Conservation (phyloP, 345 rosid genomes). For the Mangifera indica region DNA sequence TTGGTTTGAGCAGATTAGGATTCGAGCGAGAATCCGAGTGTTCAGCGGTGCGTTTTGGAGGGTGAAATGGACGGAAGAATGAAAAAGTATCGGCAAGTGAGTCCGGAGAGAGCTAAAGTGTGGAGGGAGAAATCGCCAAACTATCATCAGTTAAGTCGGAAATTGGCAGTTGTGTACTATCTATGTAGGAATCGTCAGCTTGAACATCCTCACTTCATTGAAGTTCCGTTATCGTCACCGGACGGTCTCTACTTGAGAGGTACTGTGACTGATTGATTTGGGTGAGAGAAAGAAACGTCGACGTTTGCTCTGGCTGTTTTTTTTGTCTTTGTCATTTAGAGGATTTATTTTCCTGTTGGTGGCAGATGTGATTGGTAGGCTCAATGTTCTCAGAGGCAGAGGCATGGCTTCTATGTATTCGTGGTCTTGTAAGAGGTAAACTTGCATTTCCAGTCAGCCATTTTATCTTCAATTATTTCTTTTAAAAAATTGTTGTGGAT, state of each 20-base stretch:
- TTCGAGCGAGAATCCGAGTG: background rate
- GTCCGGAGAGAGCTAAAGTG: constrained; percentile 94
- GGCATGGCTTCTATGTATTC: constrained; percentile 92
- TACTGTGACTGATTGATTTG: constrained; percentile 17
- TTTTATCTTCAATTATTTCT: background rate
- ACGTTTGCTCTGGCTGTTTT: background rate
- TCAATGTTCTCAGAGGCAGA: constrained; percentile 88
- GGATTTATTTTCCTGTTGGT: background rate
- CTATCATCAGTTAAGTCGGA: constrained; percentile 70
- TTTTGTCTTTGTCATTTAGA: background rate
- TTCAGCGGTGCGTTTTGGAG: constrained; percentile 13
- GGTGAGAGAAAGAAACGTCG: background rate
- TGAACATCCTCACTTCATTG: constrained; percentile 99
- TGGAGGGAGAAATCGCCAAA: constrained; percentile 95
- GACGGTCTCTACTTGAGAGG: constrained; percentile 83
- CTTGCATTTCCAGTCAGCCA: background rate
- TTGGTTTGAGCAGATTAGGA: constrained; percentile 18
- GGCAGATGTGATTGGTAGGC: constrained; percentile 81
- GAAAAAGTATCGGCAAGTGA: constrained; percentile 74
- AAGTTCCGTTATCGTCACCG: constrained; percentile 71
- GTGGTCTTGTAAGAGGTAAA: constrained; percentile 88
- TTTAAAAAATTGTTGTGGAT: background rate
- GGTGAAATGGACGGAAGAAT: constrained; percentile 60
- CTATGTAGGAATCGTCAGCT: constrained; percentile 88
- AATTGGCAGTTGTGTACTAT: constrained; percentile 84